phyloP scores from a whole-genome alignment of 805 yeast genomes.

The Ogataea zsoltii region DNA sequence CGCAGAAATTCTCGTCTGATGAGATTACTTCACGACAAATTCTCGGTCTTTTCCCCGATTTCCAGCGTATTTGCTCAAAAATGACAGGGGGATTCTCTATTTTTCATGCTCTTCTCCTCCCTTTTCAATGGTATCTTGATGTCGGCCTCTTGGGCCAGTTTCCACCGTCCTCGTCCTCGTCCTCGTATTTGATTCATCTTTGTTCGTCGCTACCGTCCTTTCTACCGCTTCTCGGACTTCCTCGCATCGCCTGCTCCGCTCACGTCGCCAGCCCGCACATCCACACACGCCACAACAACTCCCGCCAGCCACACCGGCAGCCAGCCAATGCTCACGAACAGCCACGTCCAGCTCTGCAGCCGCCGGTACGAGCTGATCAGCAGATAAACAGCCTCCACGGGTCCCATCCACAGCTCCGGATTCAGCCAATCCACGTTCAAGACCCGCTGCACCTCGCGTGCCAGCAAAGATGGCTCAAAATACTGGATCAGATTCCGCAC shows the following conservation, averaged over 20 bases:
- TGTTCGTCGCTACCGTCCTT: background rate
- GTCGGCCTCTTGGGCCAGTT: no score
- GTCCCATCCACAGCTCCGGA: conserved; percentile 30
- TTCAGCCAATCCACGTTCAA: conserved; percentile 17
- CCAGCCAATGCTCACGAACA: conserved; percentile 73
- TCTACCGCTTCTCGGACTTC: conserved; percentile 4
- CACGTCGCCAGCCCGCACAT: conserved; percentile 17
- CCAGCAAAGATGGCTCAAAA: conserved; percentile 20
- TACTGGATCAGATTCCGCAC: conserved; percentile 34
- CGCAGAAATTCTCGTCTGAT: no score
- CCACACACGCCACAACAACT: conserved; percentile 26
- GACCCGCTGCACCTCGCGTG: conserved; percentile 18
- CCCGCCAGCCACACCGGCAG: conserved; percentile 70
- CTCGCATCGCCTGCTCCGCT: background rate
- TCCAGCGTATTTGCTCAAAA: no score
- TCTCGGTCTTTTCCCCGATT: no score
- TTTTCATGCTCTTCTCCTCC: no score
- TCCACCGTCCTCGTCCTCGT: no score
- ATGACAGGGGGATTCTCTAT: no score
- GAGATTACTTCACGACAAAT: no score
- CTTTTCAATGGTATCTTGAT: no score
- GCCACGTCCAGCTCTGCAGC: conserved; percentile 85
- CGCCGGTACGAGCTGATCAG: conserved; percentile 65
- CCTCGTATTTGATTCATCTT: no score
- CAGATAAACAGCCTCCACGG: conserved; percentile 46